Percentiles rank a stretch among this genome's conserved stretches.
phyloP scores from a whole-genome alignment of 495 filamentous ascomycete genomes.

The Daldinia loculata region DNA sequence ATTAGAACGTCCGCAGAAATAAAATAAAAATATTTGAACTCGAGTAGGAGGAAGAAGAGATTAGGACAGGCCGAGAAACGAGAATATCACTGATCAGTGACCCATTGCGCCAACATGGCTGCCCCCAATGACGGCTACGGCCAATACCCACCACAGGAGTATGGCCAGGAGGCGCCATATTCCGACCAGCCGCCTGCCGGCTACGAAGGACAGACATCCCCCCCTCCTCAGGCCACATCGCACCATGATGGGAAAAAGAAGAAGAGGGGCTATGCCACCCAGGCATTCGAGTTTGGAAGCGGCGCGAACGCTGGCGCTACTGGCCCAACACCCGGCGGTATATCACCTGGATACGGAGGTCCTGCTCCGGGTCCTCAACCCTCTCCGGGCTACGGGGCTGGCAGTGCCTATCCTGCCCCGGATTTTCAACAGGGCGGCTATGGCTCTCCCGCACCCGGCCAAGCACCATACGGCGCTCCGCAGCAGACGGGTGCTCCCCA shows the following conservation, averaged over 20 bases:
- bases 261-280: constrained; percentile 91
- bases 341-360: constrained; percentile 38
- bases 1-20: constrained; percentile 2
- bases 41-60: constrained; percentile 17
- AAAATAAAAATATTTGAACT: neutral
- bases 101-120: constrained; percentile 56
- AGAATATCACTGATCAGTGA: constrained; percentile 15
- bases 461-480: constrained; percentile 57
- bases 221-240: constrained; percentile 52
- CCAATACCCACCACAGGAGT: constrained; percentile 71
- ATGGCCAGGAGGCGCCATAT: constrained; percentile 58
- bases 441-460: constrained; percentile 55
- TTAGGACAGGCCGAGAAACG: constrained; percentile 11
- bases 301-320: constrained; percentile 83
- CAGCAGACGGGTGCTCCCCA: constrained; percentile 55
- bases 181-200: constrained; percentile 45
- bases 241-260: constrained; percentile 71
- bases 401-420: constrained; percentile 63
- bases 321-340: constrained; percentile 47
- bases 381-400: constrained; percentile 61
- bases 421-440: constrained; percentile 67
- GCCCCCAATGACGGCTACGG: constrained; percentile 65
- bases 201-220: constrained; percentile 51
- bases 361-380: constrained; percentile 50
- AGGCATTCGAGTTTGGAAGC: constrained; percentile 90